phyloP scores from a whole-genome alignment of 1,139 yeast species.

The Geotrichum restrictum region DNA sequence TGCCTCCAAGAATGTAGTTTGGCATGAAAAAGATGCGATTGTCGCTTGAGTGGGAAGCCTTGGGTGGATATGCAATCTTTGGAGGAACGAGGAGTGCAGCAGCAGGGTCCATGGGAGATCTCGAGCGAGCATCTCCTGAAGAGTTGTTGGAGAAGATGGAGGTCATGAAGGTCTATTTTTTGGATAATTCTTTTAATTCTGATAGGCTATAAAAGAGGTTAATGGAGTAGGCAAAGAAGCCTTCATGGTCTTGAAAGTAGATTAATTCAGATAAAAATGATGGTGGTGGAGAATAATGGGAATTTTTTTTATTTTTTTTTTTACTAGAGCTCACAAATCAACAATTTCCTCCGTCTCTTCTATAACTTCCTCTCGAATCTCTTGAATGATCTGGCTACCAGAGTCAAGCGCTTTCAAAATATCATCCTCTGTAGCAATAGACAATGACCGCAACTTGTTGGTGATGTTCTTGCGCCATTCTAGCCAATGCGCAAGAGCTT shows the following conservation, averaged over 20 bases:
- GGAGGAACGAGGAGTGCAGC: neutral
- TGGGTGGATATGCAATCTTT: conserved; percentile 10
- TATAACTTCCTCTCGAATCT: conserved; percentile 65
- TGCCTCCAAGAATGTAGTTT: conserved; percentile 7
- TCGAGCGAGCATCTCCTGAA: neutral
- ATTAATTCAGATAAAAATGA: no score
- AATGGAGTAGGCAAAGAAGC: neutral
- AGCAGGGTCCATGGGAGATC: conserved; percentile 1
- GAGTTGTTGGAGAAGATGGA: conserved; percentile 5
- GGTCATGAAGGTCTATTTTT: conserved; percentile 13
- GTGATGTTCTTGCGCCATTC: conserved; percentile 64
- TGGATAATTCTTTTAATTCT: no score
- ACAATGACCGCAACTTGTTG: conserved; percentile 46
- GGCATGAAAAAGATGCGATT: conserved; percentile 11
- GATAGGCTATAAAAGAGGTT: no score
- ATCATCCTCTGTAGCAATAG: conserved; percentile 37
- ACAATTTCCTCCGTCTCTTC: conserved; percentile 79
- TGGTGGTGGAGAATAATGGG: no score
- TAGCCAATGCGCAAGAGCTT: conserved; percentile 80
- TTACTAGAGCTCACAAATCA: conserved; percentile 39
- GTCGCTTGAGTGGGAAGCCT: conserved; percentile 11
- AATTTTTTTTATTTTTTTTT: neutral
- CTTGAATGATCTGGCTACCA: conserved; percentile 52
- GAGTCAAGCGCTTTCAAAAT: conserved; percentile 37
- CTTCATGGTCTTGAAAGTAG: neutral